phyloP scores from a whole-genome alignment of 306 rosid genomes.

The Glycine latifolia region DNA sequence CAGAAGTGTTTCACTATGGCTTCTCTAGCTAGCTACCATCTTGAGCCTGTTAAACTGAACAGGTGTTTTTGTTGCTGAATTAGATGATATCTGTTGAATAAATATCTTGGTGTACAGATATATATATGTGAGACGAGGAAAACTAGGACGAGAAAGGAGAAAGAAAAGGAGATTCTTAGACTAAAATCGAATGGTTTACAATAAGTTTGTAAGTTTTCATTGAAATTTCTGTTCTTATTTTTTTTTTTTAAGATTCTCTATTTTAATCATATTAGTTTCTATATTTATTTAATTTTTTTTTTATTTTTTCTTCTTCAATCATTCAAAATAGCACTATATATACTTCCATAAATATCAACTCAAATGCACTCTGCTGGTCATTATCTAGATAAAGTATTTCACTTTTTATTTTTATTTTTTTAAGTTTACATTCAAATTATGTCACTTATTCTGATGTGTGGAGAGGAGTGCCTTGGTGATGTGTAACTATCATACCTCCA shows the following conservation, averaged over 20 bases:
- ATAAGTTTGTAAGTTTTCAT: constrained; percentile 42
- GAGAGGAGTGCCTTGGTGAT: too few species aligned
- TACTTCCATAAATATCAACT: constrained; percentile 13
- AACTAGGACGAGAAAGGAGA: constrained; percentile 46
- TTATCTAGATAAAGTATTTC: neutral
- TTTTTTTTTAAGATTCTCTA: constrained; percentile 32
- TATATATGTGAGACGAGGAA: constrained; percentile 40
- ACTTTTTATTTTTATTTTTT: neutral
- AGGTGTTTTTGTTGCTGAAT: constrained; percentile 57
- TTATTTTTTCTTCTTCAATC: neutral
- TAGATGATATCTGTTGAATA: constrained; percentile 49
- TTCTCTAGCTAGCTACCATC: constrained; percentile 32
- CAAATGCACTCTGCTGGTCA: neutral
- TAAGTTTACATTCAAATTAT: too few species aligned
- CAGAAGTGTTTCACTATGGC: constrained; percentile 45
- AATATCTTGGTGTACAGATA: constrained; percentile 57
- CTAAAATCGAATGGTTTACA: constrained; percentile 50
- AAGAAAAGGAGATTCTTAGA: constrained; percentile 53
- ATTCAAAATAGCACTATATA: constrained; percentile 21
- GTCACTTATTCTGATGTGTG: too few species aligned
- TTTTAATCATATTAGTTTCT: constrained; percentile 41
- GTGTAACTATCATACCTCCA: too few species aligned
- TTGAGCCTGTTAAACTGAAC: constrained; percentile 44
- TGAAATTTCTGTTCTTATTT: constrained; percentile 38
- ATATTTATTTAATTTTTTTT: constrained; percentile 6